phyloP scores from a whole-genome alignment of 208 protist species.

The Trypanosoma avium region DNA sequence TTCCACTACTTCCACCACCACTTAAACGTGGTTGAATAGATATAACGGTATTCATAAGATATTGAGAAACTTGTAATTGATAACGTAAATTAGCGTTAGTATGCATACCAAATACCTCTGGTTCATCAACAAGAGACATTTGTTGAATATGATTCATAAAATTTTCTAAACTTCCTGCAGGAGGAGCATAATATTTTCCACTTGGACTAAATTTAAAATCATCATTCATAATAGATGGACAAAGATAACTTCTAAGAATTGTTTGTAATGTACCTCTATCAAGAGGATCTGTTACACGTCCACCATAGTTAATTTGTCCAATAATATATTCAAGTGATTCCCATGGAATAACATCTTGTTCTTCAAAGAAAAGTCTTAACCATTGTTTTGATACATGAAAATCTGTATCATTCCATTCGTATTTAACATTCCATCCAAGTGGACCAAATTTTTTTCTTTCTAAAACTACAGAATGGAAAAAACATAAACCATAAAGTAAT shows the following conservation, averaged over 20 bases:
- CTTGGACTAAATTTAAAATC: conserved; percentile 85
- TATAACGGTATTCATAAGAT: conserved; percentile 91
- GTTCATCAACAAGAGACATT: conserved; percentile 92
- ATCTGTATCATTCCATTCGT: conserved; percentile 99
- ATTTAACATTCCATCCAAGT: conserved; percentile 97
- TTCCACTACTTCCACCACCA: conserved; percentile 27
- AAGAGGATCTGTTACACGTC: conserved; percentile 97
- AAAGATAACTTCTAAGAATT: conserved; percentile 91
- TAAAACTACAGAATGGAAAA: conserved; percentile 97
- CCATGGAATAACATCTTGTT: conserved; percentile 96
- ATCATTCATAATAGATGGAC: conserved; percentile 76
- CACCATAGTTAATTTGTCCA: conserved; percentile 98
- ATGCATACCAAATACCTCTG: conserved; percentile 97
- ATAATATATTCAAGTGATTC: conserved; percentile 97
- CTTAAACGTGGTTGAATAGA: conserved; percentile 89
- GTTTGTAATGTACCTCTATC: conserved; percentile 94
- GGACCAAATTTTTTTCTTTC: conserved; percentile 96
- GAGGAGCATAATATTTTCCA: conserved; percentile 79
- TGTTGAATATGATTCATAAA: conserved; percentile 81
- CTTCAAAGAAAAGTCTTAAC: conserved; percentile 95
- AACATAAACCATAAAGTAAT: conserved; percentile 95
- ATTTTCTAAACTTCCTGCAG: conserved; percentile 46
- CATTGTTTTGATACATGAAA: conserved; percentile 94
- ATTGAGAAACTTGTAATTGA: conserved; percentile 92
- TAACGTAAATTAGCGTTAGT: conserved; percentile 97